Percentiles rank a stretch among this genome's conserved stretches.
phyloP scores from a whole-genome alignment of 2,329 filamentous ascomycete genomes.

The Capronia epimyces region DNA sequence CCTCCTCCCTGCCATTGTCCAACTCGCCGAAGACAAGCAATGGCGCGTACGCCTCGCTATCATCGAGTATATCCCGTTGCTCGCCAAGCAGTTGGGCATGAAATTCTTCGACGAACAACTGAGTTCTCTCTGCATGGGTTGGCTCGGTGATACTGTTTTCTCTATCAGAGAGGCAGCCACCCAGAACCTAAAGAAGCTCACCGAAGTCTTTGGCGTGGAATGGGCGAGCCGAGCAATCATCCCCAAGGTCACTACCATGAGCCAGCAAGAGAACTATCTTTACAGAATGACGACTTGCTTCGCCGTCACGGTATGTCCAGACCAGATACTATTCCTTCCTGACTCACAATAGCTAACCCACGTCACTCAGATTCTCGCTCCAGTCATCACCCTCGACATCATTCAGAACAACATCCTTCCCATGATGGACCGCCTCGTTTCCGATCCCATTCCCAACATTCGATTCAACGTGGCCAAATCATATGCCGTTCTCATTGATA shows the following conservation, averaged over 20 bases:
- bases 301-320: slow-evolving; percentile 77
- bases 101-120: slow-evolving; percentile 99
- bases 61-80: slow-evolving; percentile 96
- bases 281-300: slow-evolving; percentile 99
- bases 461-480: slow-evolving; percentile 99
- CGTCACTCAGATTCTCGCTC: slow-evolving; percentile 72
- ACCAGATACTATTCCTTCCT: not conserved
- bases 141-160: slow-evolving; percentile 97
- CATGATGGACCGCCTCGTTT: slow-evolving; percentile 89
- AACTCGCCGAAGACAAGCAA: slow-evolving; percentile 90
- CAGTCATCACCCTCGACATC: slow-evolving; percentile 86
- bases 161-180: slow-evolving; percentile 97
- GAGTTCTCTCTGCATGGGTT: slow-evolving; percentile 92
- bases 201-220: slow-evolving; percentile 95
- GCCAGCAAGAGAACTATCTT: slow-evolving; percentile 94
- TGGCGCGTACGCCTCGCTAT: slow-evolving; percentile 97
- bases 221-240: slow-evolving; percentile 98
- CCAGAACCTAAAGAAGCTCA: slow-evolving; percentile 95
- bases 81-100: slow-evolving; percentile 91
- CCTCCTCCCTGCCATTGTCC: slow-evolving; percentile 91
- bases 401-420: slow-evolving; percentile 90
- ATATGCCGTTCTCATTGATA: slow-evolving; percentile 81
- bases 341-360: slow-evolving; percentile 30
- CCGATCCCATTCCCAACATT: slow-evolving; percentile 96
- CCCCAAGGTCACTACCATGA: slow-evolving; percentile 98